Base-by-base conservation (phyloP, 805 yeast genomes). In the Hanseniaspora lindneri region DNA sequence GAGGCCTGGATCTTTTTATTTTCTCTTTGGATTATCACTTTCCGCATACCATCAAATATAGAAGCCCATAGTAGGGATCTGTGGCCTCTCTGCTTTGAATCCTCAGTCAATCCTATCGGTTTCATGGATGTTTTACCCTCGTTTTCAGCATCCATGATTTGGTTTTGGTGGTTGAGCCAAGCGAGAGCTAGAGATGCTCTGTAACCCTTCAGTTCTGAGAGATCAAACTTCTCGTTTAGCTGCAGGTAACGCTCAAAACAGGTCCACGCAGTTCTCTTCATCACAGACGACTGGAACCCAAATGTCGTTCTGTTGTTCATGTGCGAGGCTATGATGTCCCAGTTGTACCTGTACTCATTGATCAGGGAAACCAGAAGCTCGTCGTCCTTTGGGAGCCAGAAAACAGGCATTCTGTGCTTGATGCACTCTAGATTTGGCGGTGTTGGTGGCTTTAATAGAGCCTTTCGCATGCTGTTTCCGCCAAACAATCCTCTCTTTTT, bases 201-300 rank as follows among this genome's bases (percentile, higher is more conserved):
- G 17, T 81, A 75, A 0, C 97, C 98, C 58, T 83, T 79, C 77
- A 92, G 76, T 58, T 89, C 97, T 36, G 77, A 69, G 52, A 85
- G 76, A 54, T 85, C 94, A 58, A 87, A 89, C 51, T 80, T 79
- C 52, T 89, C 96, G 57, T 84, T 86, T 54, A 92, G 71, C 66
- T 89, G 97, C 52, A 88, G 80, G 69, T 89, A 92, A 55, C 98
- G 70, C 64, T 92, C 98, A 67, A 92, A 92, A 62, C 97, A 89
- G 62, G 89, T 97, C 98, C 98, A 92, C 0, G 98, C 94, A 0
- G 97, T 92, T 58, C 98, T 74, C 58, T 96, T 75, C 63, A 92
- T 97, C 50, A 87, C 85, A 58, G 85, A 87, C 0, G 97, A 83
- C 33, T 79, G 75, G 61, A 85, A 87, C 13, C 80, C 75, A 54